Conservation (phyloP, 2,329 filamentous ascomycete species). For the Pyricularia sp. region DNA sequence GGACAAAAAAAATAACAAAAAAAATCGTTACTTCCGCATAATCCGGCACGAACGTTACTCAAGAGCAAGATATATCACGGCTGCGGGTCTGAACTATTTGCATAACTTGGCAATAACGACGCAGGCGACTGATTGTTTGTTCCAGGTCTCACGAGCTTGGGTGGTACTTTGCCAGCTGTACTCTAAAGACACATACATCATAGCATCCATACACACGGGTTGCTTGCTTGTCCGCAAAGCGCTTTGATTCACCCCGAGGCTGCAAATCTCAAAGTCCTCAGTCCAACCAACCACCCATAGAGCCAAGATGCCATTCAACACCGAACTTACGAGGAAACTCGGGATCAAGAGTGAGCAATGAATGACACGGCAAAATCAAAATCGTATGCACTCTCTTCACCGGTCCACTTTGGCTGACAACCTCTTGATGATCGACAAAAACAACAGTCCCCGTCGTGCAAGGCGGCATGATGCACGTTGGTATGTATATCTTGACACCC, state of each 20-base stretch:
- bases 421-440: conserved; percentile 20
- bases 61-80: conserved; percentile 1
- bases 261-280: not conserved
- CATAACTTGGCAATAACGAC: not conserved
- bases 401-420: not conserved
- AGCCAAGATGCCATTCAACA: conserved; percentile 45
- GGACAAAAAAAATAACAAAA: not conserved
- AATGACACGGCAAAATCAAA: not conserved
- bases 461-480: conserved; percentile 58
- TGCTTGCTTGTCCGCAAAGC: not conserved
- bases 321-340: conserved; percentile 46
- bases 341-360: conserved; percentile 33
- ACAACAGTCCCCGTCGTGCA: conserved; percentile 63
- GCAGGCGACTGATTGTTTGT: not conserved
- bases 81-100: not conserved
- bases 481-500: conserved; percentile 7
- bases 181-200: not conserved
- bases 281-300: conserved; percentile 1
- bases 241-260: not conserved
- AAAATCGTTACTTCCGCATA: not conserved
- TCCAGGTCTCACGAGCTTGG: not conserved
- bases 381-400: not conserved
- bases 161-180: not conserved
- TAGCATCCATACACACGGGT: not conserved
- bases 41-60: not conserved